Conservation (phyloP, 495 filamentous ascomycete genomes). For the Aspergillus haitiensis region DNA sequence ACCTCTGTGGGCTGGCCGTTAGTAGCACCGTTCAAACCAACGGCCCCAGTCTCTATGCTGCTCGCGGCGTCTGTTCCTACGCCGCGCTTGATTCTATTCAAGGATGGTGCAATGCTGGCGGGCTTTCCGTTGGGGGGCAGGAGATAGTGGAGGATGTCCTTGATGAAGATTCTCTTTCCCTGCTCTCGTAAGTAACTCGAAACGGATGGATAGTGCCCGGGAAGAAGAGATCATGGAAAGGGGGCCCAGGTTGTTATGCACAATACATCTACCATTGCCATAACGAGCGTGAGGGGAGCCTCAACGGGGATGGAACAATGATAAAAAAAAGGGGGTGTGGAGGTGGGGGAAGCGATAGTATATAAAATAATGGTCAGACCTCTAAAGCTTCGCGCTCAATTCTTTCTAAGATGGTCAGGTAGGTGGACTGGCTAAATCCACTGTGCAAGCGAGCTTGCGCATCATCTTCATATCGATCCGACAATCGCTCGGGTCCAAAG, state of each 20-base stretch:
- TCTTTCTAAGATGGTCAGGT: conserved; percentile 68
- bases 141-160: conserved; percentile 92
- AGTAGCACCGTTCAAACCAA: conserved; percentile 20
- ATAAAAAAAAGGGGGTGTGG: background rate
- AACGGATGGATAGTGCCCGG: background rate
- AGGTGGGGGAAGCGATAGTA: conserved; percentile 16
- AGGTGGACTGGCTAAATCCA: conserved; percentile 77
- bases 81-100: conserved; percentile 61
- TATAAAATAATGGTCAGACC: conserved; percentile 52
- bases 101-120: conserved; percentile 71
- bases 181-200: conserved; percentile 41
- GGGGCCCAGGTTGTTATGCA: background rate
- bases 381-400: conserved; percentile 65
- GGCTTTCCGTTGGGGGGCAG: conserved; percentile 69
- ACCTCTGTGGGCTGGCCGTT: conserved; percentile 31
- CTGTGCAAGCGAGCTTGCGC: conserved; percentile 64
- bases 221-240: background rate
- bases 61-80: conserved; percentile 51
- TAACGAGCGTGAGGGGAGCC: background rate
- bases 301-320: background rate
- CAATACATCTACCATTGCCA: background rate
- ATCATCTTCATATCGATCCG: conserved; percentile 71
- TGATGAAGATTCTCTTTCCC: conserved; percentile 89
- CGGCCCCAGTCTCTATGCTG: conserved; percentile 25
- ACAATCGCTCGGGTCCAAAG: conserved; percentile 85